Evolutionary conservation across 2,329 filamentous ascomycete genomes (phyloP), one percentile per base, ranked within the genome.

Genomic region (Decorospora gaudefroyi): DNA sequence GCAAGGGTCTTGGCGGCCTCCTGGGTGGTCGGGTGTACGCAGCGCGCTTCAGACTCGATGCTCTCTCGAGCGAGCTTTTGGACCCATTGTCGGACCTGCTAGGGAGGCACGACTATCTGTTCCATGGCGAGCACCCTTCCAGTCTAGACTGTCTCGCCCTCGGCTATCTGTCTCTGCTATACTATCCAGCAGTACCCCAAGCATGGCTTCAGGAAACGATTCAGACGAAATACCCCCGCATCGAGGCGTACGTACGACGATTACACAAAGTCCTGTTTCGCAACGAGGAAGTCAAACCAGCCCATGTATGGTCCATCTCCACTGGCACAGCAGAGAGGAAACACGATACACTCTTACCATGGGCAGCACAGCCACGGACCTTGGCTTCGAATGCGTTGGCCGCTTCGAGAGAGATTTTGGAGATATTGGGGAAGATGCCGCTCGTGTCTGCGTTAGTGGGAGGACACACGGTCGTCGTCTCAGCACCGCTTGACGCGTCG

Each of bases 81-180:
- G 79, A 81, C 22, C 87, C 90, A 1, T 67, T 96, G 11, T 78
- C 83, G 41, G 79, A 84, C 30, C 74, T 87, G 22, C 75, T 85
- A 13, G 78, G 74, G 1, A 65, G 73, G 12, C 82, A 81, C 49
- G 61, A 69, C 2, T 86, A 80, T 60, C 68, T 88, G 8, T 72
- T 88, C 1, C 74, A 73, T 8, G 70, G 72, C 6, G 65, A 72
- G 1, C 61, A 72, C n/a, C 77, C 81, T 0, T 82, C 82, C 2
- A 82, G 79, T 41, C 71, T 95, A 16, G 91, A 96, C 69, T 96
- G 88, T 64, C 69, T 96, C 32, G 85, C 83, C 0, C 82, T 89
- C 59, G 93, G 85, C 8, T 95, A 95, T 66, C 74, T 97, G 23
- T 79, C 83, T 2, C 72, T 96, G 35, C 87, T 93, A 75, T 74